phyloP scores from a whole-genome alignment of 1,284 basidiomycete genomes.

The Takashimella tepidaria region DNA sequence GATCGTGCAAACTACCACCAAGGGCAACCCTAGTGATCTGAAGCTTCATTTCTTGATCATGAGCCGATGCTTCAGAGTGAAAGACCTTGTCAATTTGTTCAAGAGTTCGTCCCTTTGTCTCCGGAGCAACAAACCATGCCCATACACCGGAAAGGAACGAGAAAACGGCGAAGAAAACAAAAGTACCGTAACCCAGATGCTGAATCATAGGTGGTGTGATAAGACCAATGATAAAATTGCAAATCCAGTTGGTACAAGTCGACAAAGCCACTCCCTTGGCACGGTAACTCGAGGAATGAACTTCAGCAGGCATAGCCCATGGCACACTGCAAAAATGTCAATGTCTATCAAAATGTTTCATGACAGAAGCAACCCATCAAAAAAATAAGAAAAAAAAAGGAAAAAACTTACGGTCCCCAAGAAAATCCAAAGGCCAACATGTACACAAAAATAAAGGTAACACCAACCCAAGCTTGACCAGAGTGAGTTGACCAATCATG shows the following conservation, averaged over 20 bases:
- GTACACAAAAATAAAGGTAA: conserved; percentile 24
- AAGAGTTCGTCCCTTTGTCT: conserved; percentile 25
- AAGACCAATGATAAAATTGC: conserved; percentile 14
- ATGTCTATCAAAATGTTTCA: no score
- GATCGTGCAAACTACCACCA: not conserved
- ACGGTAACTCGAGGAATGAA: conserved; percentile 23
- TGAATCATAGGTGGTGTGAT: conserved; percentile 25
- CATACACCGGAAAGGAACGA: conserved; percentile 14
- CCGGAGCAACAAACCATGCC: conserved; percentile 22
- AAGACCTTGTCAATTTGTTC: conserved; percentile 28
- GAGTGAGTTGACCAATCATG: conserved; percentile 20
- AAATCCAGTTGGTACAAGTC: conserved; percentile 10
- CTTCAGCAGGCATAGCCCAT: conserved; percentile 36
- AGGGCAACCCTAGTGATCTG: not conserved
- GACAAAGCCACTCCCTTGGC: conserved; percentile 38
- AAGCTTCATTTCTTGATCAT: not conserved
- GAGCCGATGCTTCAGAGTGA: conserved; percentile 11
- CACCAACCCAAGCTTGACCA: conserved; percentile 22
- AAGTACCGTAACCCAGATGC: conserved; percentile 18
- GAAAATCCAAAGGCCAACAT: conserved; percentile 12
- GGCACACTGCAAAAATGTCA: no score
- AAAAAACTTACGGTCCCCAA: no score
- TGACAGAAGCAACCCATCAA: no score
- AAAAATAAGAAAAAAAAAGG: no score
- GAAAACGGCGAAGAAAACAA: conserved; percentile 25